Conservation (phyloP, 768 basidiomycete species). For the Ephemerocybe angulata region DNA sequence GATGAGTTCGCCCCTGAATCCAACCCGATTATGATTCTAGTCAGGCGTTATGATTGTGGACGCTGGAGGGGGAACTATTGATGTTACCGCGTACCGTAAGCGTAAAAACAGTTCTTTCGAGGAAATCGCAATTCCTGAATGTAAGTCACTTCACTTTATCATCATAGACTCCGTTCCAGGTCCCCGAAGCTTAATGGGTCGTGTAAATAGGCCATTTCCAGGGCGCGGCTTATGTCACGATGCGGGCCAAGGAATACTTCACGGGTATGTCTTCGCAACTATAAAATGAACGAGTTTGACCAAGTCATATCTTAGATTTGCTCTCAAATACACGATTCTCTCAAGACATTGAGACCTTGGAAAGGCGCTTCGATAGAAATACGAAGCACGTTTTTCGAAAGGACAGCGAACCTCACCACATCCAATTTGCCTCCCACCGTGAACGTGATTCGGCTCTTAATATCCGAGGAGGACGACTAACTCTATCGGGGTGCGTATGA, state of each 20-base stretch:
- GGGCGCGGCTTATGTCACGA: conserved; percentile 44
- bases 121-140: conserved; percentile 41
- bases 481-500: conserved; percentile 30
- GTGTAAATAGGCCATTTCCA: conserved; percentile 34
- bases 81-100: conserved; percentile 50
- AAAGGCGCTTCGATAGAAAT: conserved; percentile 37
- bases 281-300: neutral
- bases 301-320: conserved; percentile 22
- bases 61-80: conserved; percentile 59
- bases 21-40: conserved; percentile 29
- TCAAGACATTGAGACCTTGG: conserved; percentile 35
- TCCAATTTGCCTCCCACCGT: conserved; percentile 37
- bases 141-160: conserved; percentile 17
- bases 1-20: neutral
- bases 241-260: conserved; percentile 32
- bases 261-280: conserved; percentile 20
- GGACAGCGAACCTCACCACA: conserved; percentile 33
- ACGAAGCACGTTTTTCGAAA: conserved; percentile 40
- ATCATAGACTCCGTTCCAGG: neutral
- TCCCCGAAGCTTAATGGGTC: neutral
- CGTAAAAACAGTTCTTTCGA: conserved; percentile 20
- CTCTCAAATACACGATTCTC: conserved; percentile 34
- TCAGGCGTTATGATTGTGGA: conserved; percentile 55
- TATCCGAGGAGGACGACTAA: conserved; percentile 43
- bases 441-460: conserved; percentile 34